Evolutionary conservation across 768 basidiomycete species (phyloP).

Genomic region (Podaxis sp.): DNA sequence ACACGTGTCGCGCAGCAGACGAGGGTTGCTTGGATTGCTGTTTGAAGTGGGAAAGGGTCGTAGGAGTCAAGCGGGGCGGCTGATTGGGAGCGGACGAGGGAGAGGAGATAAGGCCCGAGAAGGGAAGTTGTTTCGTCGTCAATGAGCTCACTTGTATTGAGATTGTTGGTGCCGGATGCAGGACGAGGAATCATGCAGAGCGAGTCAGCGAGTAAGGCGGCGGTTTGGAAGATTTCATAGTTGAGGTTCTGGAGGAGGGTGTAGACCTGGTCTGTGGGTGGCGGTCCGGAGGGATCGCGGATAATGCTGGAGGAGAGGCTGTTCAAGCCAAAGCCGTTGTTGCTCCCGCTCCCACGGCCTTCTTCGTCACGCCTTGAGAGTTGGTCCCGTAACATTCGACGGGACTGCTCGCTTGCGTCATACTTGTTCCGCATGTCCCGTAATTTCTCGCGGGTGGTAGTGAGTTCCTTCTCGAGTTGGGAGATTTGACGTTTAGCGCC

Average conservation of each 20-base stretch:
- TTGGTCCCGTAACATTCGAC: slow-evolving; percentile 9
- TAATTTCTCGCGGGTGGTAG: background rate
- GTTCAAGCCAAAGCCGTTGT: background rate
- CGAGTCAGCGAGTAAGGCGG: slow-evolving; percentile 38
- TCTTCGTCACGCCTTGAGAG: slow-evolving; percentile 5
- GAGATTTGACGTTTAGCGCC: background rate
- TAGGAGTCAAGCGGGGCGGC: slow-evolving; percentile 20
- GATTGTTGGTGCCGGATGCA: slow-evolving; percentile 16
- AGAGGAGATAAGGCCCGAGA: slow-evolving; percentile 32
- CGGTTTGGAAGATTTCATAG: slow-evolving; percentile 38
- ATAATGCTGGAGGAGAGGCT: slow-evolving; percentile 7
- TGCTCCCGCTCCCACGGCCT: background rate
- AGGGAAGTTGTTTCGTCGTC: slow-evolving; percentile 22
- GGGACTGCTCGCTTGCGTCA: slow-evolving; percentile 8
- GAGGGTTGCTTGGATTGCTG: slow-evolving; percentile 40
- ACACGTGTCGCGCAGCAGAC: slow-evolving; percentile 36
- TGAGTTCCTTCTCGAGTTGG: background rate
- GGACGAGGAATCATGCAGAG: slow-evolving; percentile 27
- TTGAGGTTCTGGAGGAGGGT: slow-evolving; percentile 29
- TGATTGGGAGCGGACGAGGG: slow-evolving; percentile 25
- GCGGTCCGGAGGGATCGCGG: background rate
- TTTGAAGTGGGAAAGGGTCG: slow-evolving; percentile 34
- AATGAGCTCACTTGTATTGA: slow-evolving; percentile 21
- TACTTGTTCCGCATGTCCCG: slow-evolving; percentile 1
- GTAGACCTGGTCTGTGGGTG: slow-evolving; percentile 2